phyloP scores from a whole-genome alignment of 176 grass and related monocot species.

The Phragmites australis region DNA sequence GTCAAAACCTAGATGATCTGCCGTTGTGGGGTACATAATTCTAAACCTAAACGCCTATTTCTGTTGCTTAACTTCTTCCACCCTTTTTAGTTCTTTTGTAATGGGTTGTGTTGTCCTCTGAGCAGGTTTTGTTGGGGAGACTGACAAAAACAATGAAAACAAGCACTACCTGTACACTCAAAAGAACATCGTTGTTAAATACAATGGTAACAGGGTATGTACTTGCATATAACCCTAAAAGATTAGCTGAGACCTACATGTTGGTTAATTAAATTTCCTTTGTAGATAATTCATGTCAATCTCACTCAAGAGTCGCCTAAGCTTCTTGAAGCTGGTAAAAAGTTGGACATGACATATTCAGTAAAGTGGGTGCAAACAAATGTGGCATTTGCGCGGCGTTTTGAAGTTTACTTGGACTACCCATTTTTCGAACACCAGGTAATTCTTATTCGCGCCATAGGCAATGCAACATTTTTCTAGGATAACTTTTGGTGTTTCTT shows the following conservation, averaged over 20 bases:
- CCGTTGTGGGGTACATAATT: constrained; percentile 85
- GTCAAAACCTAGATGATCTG: constrained; percentile 73
- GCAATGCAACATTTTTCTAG: background rate
- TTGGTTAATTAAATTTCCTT: constrained; percentile 8
- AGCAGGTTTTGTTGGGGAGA: constrained; percentile 90
- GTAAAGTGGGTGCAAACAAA: constrained; percentile 89
- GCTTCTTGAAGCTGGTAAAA: constrained; percentile 92
- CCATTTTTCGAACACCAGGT: constrained; percentile 99
- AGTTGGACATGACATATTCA: constrained; percentile 91
- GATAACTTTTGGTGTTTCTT: constrained; percentile 2
- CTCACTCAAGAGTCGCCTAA: constrained; percentile 92
- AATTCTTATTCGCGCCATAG: constrained; percentile 13
- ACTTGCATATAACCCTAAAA: constrained; percentile 21
- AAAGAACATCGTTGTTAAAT: constrained; percentile 76
- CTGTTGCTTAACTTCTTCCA: constrained; percentile 16
- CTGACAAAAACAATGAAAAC: constrained; percentile 93
- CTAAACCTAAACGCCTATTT: constrained; percentile 21
- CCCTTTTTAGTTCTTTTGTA: constrained; percentile 37
- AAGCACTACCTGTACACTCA: constrained; percentile 94
- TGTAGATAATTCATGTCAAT: constrained; percentile 99
- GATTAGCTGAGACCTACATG: constrained; percentile 7
- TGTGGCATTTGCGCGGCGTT: constrained; percentile 85
- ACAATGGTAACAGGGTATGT: constrained; percentile 82
- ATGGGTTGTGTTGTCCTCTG: constrained; percentile 23
- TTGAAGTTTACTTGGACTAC: constrained; percentile 98